Base-by-base conservation (phyloP, 345 rosid species). In the Stellera chamaejasme region DNA sequence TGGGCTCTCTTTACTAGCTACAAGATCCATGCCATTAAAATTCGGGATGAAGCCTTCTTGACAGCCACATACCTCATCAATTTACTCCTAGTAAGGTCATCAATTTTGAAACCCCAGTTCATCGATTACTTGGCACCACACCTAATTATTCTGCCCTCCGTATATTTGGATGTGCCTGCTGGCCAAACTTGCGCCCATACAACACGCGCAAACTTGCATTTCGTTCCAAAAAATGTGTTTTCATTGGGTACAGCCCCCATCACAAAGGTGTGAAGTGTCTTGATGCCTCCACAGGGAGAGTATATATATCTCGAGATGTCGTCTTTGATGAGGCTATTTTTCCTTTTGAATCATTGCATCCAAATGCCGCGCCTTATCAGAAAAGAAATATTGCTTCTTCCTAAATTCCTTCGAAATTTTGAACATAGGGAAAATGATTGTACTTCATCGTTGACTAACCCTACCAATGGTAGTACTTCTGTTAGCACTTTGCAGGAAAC, bases 201-300 rank as follows among this genome's bases (percentile, higher is more conserved):
- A 13, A 3, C 0, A 6, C 3, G 6, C 8, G 52, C 27, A 52
- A 61, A 3, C 11, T 61, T 4, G 12, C 14, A 1, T 26, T 25
- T 1, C 16, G 52, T 6, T n/a, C 50, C 0, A 0, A 6, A 0
- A 13, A 5, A 3, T 52, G 27, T 11, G 12, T 51, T 0, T 61
- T 61, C 3, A 10, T 61, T 10, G 43, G 45, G 9, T 61, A 51
- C 0, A 51, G 45, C 2, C 3, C 3, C 0, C n/a, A 3, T 6
- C 51, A 43, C 19, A 43, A 61, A 1, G 44, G 32, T 0, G 43
- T 50, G 0, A n/a, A 26, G 7, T 61, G 50, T 3, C 12, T 51
- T 0, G 6, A 61, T 3, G 26, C 27, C 0, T 5, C 16, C 19
- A 26, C 2, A 0, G n/a, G 57, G 0, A 8, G 11, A 1, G 28